Evolutionary conservation across 306 rosid species (phyloP), one percentile per base, ranked within the genome.

Genomic region (Arachis hypogaea): DNA sequence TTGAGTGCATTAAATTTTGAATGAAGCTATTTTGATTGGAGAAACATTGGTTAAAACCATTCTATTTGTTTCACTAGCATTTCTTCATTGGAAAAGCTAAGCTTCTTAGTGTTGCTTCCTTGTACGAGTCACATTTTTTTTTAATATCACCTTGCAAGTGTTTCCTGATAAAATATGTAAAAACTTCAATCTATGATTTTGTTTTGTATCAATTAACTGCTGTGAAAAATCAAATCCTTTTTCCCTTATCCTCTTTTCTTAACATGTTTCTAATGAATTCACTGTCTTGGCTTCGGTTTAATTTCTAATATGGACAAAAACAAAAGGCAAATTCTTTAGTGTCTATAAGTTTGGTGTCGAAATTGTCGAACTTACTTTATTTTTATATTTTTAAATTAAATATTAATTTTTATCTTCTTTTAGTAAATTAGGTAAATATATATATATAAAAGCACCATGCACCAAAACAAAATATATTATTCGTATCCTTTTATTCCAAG

Each of bases 11-110:
- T 44, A 0, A 18, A 47, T 70, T 62, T 36, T 28, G 56, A 44
- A 18, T 64, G 72, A 68, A 69, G 64, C 73, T 83, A 70, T 55
- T 66, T 46, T 73, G 55, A 66, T 9, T 78, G 78, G 83, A 56
- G 61, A 46, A 43, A 67, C 65, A 16, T 74, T 54, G 76, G 63
- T 67, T 72, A 80, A 73, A 77, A 69, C 74, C 63, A 72, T 67
- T 63, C 62, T 77, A 50, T 50, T 50, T 63, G 22, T 69, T 55
- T 62, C 59, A 59, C 50, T 68, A 73, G 68, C 16, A 11, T 76
- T 57, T 66, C 80, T 82, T 51, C 75, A 63, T 40, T 49, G 63
- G 77, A 4, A 44, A 55, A 78, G 67, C 59, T 5, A 33, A 16
- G 6, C 50, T 30, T 50, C 72, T 68, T 76, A 63, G 43, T 49